These are phyloP conservation scores for Diaporthe sp. DNA, from an alignment of 2,329 filamentous ascomycete genomes.

Conservation along the genomic window DNA sequence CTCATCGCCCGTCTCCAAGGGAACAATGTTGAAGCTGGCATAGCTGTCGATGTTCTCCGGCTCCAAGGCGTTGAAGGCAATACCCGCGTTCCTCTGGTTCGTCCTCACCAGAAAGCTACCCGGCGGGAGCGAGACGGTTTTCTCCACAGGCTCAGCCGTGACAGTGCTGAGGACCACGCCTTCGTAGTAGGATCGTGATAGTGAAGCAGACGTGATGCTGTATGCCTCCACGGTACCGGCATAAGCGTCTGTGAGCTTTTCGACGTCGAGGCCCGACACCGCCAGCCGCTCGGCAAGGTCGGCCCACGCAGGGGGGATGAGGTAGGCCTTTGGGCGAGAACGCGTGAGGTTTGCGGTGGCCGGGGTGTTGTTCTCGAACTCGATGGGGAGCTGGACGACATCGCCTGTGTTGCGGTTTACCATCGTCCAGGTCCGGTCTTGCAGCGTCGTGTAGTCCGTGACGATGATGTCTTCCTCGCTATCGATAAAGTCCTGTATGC, in stretches of 20 bases:
- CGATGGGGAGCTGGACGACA: not conserved
- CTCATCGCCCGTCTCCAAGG: not conserved
- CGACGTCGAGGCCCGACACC: constrained; percentile 2
- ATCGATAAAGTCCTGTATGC: not conserved
- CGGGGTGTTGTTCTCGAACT: constrained; percentile 17
- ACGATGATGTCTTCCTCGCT: constrained; percentile 10
- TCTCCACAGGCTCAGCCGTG: constrained; percentile 4
- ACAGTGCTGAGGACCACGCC: constrained; percentile 9
- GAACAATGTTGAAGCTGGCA: constrained; percentile 8
- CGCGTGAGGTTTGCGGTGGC: not conserved
- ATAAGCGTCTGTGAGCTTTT: constrained; percentile 6
- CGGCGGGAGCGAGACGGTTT: not conserved
- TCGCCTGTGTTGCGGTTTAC: not conserved
- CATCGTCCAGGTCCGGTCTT: constrained; percentile 15
- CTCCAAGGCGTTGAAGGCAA: constrained; percentile 11
- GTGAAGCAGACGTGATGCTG: constrained; percentile 6
- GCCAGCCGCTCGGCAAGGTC: constrained; percentile 21
- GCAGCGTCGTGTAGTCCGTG: not conserved
- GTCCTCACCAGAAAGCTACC: constrained; percentile 15
- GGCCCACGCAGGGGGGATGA: constrained; percentile 7
- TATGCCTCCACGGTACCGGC: not conserved
- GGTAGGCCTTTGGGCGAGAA: constrained; percentile 1
- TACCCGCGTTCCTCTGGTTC: constrained; percentile 3
- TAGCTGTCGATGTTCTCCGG: constrained; percentile 18
- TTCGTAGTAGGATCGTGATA: not conserved